Evolutionary conservation across 441 rosid species (phyloP).

Genomic region (Euphorbia celastroides): DNA sequence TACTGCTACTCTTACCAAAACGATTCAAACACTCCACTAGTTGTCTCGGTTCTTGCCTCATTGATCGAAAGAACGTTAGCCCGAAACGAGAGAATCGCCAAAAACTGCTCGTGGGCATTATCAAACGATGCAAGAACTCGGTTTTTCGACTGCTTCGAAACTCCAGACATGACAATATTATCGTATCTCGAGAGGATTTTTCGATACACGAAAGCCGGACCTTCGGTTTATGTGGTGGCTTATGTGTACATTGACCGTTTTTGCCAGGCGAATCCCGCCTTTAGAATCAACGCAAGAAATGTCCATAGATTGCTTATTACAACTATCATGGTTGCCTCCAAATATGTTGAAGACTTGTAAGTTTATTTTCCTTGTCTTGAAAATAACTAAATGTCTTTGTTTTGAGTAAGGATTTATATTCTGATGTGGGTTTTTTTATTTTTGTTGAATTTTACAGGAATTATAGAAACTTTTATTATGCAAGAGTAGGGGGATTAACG

Average conservation of each 20-base stretch:
- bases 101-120: conserved; percentile 36
- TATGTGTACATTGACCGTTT: conserved; percentile 84
- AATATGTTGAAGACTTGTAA: conserved; percentile 87
- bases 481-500: conserved; percentile 76
- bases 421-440: neutral
- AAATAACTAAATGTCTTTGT: no score
- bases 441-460: no score
- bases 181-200: conserved; percentile 79
- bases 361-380: conserved; percentile 15
- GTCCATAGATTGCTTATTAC: conserved; percentile 80
- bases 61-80: conserved; percentile 62
- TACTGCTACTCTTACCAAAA: conserved; percentile 50
- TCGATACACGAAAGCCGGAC: conserved; percentile 72
- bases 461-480: conserved; percentile 72
- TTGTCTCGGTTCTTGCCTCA: conserved; percentile 71
- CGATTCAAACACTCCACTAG: conserved; percentile 57
- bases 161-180: conserved; percentile 80
- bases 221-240: conserved; percentile 81
- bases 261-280: conserved; percentile 65
- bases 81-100: conserved; percentile 51
- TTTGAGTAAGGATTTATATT: no score
- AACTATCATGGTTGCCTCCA: conserved; percentile 85
- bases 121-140: conserved; percentile 33
- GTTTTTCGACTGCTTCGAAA: conserved; percentile 60
- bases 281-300: conserved; percentile 53